Evolutionary conservation across 495 filamentous ascomycete species (phyloP).

Genomic region (Aspergillus sclerotiicarbonarius): DNA sequence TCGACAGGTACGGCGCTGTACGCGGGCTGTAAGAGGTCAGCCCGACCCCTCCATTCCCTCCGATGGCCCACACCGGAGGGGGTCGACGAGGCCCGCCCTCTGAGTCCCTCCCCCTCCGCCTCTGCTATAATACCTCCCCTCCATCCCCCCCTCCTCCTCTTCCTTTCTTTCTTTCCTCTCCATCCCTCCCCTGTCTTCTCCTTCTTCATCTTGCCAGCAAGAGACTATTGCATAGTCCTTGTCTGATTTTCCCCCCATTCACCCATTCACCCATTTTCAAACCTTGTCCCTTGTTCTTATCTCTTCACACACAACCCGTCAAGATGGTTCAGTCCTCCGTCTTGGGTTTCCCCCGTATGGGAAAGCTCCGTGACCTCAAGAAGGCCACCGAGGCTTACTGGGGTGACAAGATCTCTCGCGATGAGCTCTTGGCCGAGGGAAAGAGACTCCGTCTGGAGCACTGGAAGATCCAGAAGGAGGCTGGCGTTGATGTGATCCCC

Average conservation of each 20-base stretch:
- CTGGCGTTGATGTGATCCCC: slow-evolving; percentile 93
- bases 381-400: slow-evolving; percentile 99
- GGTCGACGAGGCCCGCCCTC: no score
- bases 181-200: slow-evolving; percentile 7
- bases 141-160: slow-evolving; percentile 14
- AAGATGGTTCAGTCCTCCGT: slow-evolving; percentile 82
- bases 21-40: background rate
- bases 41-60: slow-evolving; percentile 14
- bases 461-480: slow-evolving; percentile 99
- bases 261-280: slow-evolving; percentile 8
- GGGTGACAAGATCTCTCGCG: slow-evolving; percentile 86
- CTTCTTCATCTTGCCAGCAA: slow-evolving; percentile 14
- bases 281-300: slow-evolving; percentile 19
- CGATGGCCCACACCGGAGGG: background rate
- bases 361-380: slow-evolving; percentile 97
- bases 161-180: slow-evolving; percentile 13
- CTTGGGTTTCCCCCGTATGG: slow-evolving; percentile 91
- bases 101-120: no score
- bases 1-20: background rate
- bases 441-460: slow-evolving; percentile 94
- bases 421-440: slow-evolving; percentile 85
- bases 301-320: slow-evolving; percentile 31
- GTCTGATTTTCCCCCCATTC: slow-evolving; percentile 21
- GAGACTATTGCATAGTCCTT: slow-evolving; percentile 18
- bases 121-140: slow-evolving; percentile 7